Conservation (phyloP, 441 rosid genomes). For the Erodium trifolium region DNA sequence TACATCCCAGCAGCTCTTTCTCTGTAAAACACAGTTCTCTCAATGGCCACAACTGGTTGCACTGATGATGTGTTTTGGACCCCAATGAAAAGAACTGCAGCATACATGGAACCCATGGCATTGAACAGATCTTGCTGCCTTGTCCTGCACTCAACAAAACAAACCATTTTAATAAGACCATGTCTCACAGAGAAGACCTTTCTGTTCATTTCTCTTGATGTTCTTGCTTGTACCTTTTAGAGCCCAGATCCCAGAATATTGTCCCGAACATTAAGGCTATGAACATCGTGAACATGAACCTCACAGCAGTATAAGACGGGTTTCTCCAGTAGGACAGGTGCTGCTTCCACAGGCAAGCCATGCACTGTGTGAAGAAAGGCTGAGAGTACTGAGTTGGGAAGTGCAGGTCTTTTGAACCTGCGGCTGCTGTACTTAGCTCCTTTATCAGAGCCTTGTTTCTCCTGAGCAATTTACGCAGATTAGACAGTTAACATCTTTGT, state of each 20-base stretch:
- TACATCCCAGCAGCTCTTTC: slow-evolving; percentile 35
- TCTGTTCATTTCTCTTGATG: background rate
- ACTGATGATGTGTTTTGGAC: slow-evolving; percentile 48
- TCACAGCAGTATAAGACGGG: slow-evolving; percentile 66
- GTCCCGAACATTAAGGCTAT: slow-evolving; percentile 41
- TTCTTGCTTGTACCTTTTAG: slow-evolving; percentile 37
- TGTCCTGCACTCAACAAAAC: slow-evolving; percentile 17
- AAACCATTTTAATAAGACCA: too few species aligned
- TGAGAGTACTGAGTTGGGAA: slow-evolving; percentile 55
- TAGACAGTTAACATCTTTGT: background rate
- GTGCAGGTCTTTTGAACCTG: slow-evolving; percentile 52
- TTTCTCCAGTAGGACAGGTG: slow-evolving; percentile 81
- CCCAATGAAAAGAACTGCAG: slow-evolving; percentile 56
- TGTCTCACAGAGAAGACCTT: too few species aligned
- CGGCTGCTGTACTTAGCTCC: slow-evolving; percentile 45
- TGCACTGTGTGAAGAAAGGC: slow-evolving; percentile 49
- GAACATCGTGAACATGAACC: slow-evolving; percentile 51
- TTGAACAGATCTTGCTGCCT: slow-evolving; percentile 48
- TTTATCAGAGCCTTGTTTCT: slow-evolving; percentile 59
- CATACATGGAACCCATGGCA: slow-evolving; percentile 65
- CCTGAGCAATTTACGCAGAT: slow-evolving; percentile 29
- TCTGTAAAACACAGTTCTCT: slow-evolving; percentile 57
- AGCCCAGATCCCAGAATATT: slow-evolving; percentile 69
- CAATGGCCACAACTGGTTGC: slow-evolving; percentile 52
- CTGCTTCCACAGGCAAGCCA: slow-evolving; percentile 83